phyloP scores from a whole-genome alignment of 345 rosid species.

The Dovyalis caffra region DNA sequence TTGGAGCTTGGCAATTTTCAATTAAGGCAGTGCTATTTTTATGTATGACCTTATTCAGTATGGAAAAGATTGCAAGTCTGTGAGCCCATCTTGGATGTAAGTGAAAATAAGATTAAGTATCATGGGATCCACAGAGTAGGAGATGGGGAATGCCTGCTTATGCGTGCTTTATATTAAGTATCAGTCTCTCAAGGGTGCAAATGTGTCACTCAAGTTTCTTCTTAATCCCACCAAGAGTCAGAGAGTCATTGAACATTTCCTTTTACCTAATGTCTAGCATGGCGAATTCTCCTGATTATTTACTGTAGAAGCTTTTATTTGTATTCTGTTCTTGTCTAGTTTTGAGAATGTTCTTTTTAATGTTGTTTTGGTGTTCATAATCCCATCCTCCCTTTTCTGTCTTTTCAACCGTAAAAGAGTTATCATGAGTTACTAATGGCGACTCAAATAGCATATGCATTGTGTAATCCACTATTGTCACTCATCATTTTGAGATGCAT shows the following conservation, averaged over 20 bases:
- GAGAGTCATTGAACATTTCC: constrained; percentile 3
- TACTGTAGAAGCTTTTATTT: not conserved
- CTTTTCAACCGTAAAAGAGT: not conserved
- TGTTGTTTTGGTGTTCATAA: not conserved
- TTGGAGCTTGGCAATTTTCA: not conserved
- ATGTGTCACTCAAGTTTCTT: not conserved
- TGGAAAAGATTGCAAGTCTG: not conserved
- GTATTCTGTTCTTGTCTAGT: not conserved
- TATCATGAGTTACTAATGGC: not conserved
- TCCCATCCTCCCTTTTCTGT: too few species aligned
- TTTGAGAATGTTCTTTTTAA: not conserved
- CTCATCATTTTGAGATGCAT: not conserved
- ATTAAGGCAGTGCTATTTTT: not conserved
- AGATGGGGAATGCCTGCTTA: not conserved
- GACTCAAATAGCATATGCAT: not conserved
- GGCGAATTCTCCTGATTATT: not conserved
- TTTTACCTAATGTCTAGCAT: not conserved
- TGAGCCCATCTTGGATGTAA: not conserved
- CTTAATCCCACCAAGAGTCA: not conserved
- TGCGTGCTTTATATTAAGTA: not conserved
- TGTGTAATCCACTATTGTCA: not conserved
- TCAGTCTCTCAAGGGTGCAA: not conserved
- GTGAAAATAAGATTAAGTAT: not conserved
- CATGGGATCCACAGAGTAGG: not conserved
- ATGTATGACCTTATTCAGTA: not conserved